Evolutionary conservation across 2,329 filamentous ascomycete genomes (phyloP), one percentile per base, ranked within the genome.

Genomic region (Malbranchea zuffiana): DNA sequence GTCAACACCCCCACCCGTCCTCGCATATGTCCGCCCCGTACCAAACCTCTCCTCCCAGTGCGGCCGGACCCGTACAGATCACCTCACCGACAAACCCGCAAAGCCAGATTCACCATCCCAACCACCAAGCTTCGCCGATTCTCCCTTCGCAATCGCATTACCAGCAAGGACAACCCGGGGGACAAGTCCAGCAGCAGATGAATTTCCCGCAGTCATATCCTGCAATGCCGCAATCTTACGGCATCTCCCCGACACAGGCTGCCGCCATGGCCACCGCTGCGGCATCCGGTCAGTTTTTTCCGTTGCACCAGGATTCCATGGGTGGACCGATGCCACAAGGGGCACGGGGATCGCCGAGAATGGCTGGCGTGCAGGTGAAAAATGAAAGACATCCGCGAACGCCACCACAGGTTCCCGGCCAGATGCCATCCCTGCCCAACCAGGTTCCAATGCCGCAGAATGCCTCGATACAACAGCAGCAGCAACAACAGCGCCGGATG

Each of bases 211-310:
- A 81, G 57, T 70, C 76, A 46, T 88, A 86, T 56, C 79, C 75
- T 41, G 81, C 87, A 52, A 85, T 93, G 75, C 79, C 82, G 37
- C 66, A 69, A 42, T 65, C 64, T 15, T 93, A 93, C 65, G 79
- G 73, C 40, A 84, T 88, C 62, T 80, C 80, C 21, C 75, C 80
- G 13, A 84, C 86, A 31, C 84, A 93, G 60, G 86, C 86, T 10
- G 87, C 88, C 33, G 87, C 87, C 41, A 90, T 94, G 83, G 87
- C 82, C 29, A 94, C 87, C 1, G 88, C 88, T 12, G 87, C 88
- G 1, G 88, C 88, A 7, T 87, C 86, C 4, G 87, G 88, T 26
- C 80, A 84, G 43, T 82, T 81, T 49, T 80, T 81, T 44, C 78
- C 80, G 47, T 75, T 86, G 62, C 66, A 78, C 34, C 76, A 81